Conservation (phyloP, 225 moss, liverwort and hornwort genomes). For the Asterella californica region DNA sequence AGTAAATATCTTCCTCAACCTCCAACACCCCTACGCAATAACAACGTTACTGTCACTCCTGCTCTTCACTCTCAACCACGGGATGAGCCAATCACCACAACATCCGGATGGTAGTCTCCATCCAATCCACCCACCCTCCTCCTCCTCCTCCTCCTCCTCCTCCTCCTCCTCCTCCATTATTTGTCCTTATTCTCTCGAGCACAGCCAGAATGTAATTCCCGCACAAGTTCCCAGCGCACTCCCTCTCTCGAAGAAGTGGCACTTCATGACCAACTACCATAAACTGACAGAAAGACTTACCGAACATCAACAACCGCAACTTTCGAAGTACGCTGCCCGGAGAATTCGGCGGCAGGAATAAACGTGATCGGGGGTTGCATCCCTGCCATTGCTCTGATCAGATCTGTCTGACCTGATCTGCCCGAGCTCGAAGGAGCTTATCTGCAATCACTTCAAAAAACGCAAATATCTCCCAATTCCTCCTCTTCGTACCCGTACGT, state of each 20-base stretch:
- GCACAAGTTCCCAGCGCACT: not conserved
- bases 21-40: no score
- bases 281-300: constrained; percentile 19
- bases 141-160: not conserved
- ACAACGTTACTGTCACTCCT: not conserved
- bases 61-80: not conserved
- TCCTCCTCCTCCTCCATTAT: not conserved
- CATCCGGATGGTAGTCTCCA: not conserved
- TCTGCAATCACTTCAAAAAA: no score
- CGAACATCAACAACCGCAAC: constrained; percentile 75
- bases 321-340: constrained; percentile 15
- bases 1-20: no score
- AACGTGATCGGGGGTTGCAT: constrained; percentile 14
- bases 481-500: not conserved
- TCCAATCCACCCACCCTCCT: not conserved
- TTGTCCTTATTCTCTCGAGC: not conserved
- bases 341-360: constrained; percentile 33
- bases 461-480: not conserved
- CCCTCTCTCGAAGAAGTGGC: not conserved
- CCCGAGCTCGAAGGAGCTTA: not conserved
- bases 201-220: not conserved
- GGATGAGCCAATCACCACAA: not conserved
- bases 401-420: not conserved
- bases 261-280: not conserved
- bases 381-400: constrained; percentile 16